Base-by-base conservation (phyloP, 495 filamentous ascomycete species). In the Talaromyces wortmannii region DNA sequence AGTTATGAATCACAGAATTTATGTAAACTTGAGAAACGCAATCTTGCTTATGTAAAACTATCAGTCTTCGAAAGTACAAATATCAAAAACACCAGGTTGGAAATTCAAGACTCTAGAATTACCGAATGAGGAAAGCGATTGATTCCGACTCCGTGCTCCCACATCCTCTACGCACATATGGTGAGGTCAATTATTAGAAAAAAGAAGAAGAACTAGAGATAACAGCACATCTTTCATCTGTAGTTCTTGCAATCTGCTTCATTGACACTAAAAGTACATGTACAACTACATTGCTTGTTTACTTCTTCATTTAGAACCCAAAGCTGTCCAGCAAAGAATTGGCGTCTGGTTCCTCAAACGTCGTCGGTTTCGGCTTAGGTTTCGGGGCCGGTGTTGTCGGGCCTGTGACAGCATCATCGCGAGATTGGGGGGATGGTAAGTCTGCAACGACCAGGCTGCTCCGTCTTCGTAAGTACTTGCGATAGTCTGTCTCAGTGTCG, bases 301-400 rank as follows among this genome's bases (percentile, higher is more conserved):
- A 53, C 23, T 23, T 23, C 23, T 23, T 23, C 23, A 23, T 4
- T 23, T 67, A 78, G 53, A 89, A 90, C 13, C 88, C 88, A 79
- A 91, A 91, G 65, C 79, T 90, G 74, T 90, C 88, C 59, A 91
- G 67, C 62, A 91, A 67, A 49, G 85, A 89, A 72, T 84, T 95
- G 45, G 87, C 78, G 76, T 95, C 90, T 15, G 92, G 92, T 70
- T 97, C 92, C 70, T 92, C 80, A 67, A 97, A 96, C 58, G 85
- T 83, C 45, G 83, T 90, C 42, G 83, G 80, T 63, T 88, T 84
- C 59, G 68, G 74, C 59, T 69, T 58, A 16, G 68, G 60, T 55
- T 81, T 80, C 40, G 75, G 63, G 70, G 71, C 66, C 71, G 70
- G 48, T 2, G 58, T 60, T 54, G 55, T 63, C 50, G 59, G 46